Base-by-base conservation (phyloP, 192 early-diverging fungal species). In the Gryganskiella cystojenkinii region DNA sequence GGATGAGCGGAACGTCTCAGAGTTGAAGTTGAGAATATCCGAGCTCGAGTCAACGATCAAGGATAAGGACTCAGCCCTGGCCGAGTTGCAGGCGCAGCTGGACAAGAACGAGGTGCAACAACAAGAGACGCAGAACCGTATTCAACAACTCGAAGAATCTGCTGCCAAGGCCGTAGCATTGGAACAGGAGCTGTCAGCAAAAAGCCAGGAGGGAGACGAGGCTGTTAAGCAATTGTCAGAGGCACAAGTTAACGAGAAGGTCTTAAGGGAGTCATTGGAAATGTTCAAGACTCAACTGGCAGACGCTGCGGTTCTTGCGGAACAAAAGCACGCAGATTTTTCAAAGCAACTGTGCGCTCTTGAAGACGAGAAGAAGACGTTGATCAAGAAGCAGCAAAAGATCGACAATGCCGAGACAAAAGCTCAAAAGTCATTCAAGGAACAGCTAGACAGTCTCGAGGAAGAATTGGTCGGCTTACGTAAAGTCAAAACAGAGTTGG, bases 401-500 rank as follows among this genome's bases (percentile, higher is more conserved):
- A 51, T 63, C 7, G 40, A 53, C 37, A 13, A 65, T 7, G 43
- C 30, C 24, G 46, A 52, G 28, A 56, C 24, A 37, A 43, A 54
- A 17, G 6, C 30, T 30, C 17, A 7, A 15, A 24, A 54, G 30
- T 54, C 35, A 37, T 27, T 4, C 24, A 40, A 43, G 56, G 56
- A 59, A 33, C 20, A 28, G 25, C 20, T 43, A 11, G 46, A 11
- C 61, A 54, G 46, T 11, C 17, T 30, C 14, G 47, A 45, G 14
- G 30, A 67, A 43, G 76, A 71, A 14, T 13, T 81, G 22, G 61
- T 63, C 13, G 53, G 6, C 11, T 28, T 68, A 3, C 56, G 52
- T 31, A 56, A 74, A 47, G 70, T 68, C 44, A 64, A 73, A 35
- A 49, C 34, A 15, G 70, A 79, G n/a, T 20, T 68, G 3, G 69